Conservation (phyloP, 2,329 filamentous ascomycete species). For the Lachnellula hyalina region DNA sequence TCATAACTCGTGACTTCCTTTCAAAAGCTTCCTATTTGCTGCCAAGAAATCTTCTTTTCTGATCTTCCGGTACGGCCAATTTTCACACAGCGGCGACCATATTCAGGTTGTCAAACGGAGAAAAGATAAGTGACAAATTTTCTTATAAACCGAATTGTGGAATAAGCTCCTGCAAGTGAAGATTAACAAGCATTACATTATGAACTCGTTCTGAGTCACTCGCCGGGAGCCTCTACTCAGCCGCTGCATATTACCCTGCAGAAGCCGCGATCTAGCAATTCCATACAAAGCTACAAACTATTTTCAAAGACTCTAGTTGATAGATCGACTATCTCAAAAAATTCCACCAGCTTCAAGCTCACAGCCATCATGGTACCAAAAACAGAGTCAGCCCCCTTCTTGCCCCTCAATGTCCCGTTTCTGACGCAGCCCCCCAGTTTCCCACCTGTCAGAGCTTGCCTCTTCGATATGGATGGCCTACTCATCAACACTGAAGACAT, state of each 20-base stretch:
- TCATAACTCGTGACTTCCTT: too few species aligned
- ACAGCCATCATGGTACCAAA: conserved; percentile 11
- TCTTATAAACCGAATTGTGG: too few species aligned
- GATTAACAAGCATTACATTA: background rate
- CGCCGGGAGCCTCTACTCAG: background rate
- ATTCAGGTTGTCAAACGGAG: too few species aligned
- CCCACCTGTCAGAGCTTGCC: conserved; percentile 77
- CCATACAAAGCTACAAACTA: too few species aligned
- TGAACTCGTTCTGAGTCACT: background rate
- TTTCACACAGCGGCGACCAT: too few species aligned
- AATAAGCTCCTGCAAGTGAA: too few species aligned
- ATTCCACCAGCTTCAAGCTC: background rate
- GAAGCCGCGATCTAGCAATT: too few species aligned
- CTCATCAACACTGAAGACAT: conserved; percentile 89
- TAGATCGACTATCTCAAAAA: background rate
- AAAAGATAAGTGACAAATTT: too few species aligned
- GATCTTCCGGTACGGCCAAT: too few species aligned
- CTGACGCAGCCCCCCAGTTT: conserved; percentile 45
- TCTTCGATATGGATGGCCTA: conserved; percentile 98
- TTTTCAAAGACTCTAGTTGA: background rate
- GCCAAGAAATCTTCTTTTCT: too few species aligned
- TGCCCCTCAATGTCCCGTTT: background rate
- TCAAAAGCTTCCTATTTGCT: too few species aligned
- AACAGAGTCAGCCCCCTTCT: conserved; percentile 14
- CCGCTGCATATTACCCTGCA: background rate